These are phyloP conservation scores for Marsdenia floribunda DNA, from an alignment of 257 asterid species.

Conservation along the genomic window DNA sequence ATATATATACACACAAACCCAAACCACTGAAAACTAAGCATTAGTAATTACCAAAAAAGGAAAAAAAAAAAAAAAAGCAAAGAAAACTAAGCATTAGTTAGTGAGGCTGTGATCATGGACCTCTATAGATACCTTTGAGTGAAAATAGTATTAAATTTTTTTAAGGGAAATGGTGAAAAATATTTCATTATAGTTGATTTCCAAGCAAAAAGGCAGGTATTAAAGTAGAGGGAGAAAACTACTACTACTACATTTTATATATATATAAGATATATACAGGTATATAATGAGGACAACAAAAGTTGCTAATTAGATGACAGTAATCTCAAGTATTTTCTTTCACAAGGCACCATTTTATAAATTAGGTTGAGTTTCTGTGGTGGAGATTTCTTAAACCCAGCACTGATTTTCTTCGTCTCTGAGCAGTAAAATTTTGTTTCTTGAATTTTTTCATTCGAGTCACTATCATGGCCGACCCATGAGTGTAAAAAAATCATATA, in stretches of 20 bases:
- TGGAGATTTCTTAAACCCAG: not conserved
- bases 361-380: not conserved
- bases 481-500: no score
- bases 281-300: no score
- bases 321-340: not conserved
- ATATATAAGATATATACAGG: no score
- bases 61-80: no score
- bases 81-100: not conserved
- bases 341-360: not conserved
- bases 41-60: no score
- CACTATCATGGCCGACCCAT: conserved; percentile 3
- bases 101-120: not conserved
- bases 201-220: not conserved
- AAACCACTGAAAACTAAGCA: no score
- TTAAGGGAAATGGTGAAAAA: not conserved
- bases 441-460: not conserved
- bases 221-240: no score
- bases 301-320: no score
- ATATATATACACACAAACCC: not conserved
- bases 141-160: no score
- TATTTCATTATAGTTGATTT: not conserved
- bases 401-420: no score
- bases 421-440: not conserved
- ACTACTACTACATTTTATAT: no score
- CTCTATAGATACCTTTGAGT: not conserved